phyloP scores from a whole-genome alignment of 345 rosid genomes.

The Noccaea bulbosa region DNA sequence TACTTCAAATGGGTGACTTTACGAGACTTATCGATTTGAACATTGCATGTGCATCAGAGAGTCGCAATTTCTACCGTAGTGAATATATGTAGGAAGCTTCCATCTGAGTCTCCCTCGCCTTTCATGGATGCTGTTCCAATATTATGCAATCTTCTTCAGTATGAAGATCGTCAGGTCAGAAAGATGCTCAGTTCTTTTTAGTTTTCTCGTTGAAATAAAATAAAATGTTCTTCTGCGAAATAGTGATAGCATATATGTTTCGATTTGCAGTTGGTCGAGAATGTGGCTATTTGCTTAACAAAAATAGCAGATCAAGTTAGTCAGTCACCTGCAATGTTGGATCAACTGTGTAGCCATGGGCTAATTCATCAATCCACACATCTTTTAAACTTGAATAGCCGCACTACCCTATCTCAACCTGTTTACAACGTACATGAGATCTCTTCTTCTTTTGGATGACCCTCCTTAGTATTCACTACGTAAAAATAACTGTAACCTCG shows the following conservation, averaged over 20 bases:
- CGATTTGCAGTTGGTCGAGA: constrained; percentile 78
- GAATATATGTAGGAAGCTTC: constrained; percentile 86
- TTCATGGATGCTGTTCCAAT: constrained; percentile 84
- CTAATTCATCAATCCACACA: constrained; percentile 67
- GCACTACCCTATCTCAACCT: constrained; percentile 76
- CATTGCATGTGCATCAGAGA: constrained; percentile 57
- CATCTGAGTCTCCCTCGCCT: constrained; percentile 58
- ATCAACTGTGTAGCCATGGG: constrained; percentile 79
- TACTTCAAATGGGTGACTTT: constrained; percentile 16
- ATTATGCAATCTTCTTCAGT: constrained; percentile 84
- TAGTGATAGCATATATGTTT: constrained; percentile 21
- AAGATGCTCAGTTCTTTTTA: constrained; percentile 27
- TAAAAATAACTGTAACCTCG: constrained; percentile 6
- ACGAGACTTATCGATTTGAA: constrained; percentile 22
- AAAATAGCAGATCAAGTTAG: constrained; percentile 73
- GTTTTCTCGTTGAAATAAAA: constrained; percentile 1
- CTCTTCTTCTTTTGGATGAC: constrained; percentile 26
- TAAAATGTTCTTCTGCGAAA: background rate
- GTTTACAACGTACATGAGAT: constrained; percentile 65
- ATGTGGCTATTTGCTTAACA: constrained; percentile 76
- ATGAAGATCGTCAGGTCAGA: constrained; percentile 83
- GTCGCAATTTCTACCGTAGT: constrained; percentile 89
- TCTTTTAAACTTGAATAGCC: constrained; percentile 69
- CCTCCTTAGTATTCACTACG: constrained; percentile 8
- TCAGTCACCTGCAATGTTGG: constrained; percentile 68